Base-by-base conservation (phyloP, 1,284 basidiomycete species). In the Moniliophthora roreri region DNA sequence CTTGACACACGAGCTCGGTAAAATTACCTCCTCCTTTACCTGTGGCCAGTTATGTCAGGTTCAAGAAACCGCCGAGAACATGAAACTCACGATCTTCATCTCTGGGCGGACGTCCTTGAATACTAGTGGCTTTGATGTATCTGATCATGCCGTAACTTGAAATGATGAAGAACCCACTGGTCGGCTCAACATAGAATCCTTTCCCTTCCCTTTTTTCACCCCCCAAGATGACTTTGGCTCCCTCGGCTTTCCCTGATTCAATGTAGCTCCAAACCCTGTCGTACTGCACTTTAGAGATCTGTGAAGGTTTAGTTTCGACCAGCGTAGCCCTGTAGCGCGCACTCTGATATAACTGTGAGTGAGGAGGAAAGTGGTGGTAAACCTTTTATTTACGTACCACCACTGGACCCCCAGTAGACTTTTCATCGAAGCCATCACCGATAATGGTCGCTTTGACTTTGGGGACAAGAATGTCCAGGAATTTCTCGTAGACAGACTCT, bases 211-310 rank as follows among this genome's bases (percentile, higher is more conserved):
- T 76, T 68, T 85, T 90, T 63, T 81, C 76, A 21, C 95, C 96
- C 26, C 96, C 96, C 6, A 91, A 75, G 32, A 85, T 72, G 20
- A 88, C 72, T 60, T 82, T 89, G 18, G 95, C 95, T 16, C 95
- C 95, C 65, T 91, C 86, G 58, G 81, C 66, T 70, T 91, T 92
- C 32, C 95, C 96, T 1, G 80, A 77, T 61, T 95, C 89, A 62
- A 99, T 95, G 69, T 95, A 98, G 13, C 74, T 73, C 82, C 93
- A 88, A 49, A 98, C 85, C 60, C 90, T 89, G 69, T 98, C 93
- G 63, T 89, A 92, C 70, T 98, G 95, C 21, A 70, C 72, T 66
- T 89, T 88, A 23, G 91, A 93, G 41, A 94, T 86, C 85, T 91
- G 60, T 37, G 13, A 57, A 53, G 35, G 58, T 48, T 49, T 26